Evolutionary conservation across 352 stramenopile species (phyloP).

Genomic region (Pythium sukuiense): DNA sequence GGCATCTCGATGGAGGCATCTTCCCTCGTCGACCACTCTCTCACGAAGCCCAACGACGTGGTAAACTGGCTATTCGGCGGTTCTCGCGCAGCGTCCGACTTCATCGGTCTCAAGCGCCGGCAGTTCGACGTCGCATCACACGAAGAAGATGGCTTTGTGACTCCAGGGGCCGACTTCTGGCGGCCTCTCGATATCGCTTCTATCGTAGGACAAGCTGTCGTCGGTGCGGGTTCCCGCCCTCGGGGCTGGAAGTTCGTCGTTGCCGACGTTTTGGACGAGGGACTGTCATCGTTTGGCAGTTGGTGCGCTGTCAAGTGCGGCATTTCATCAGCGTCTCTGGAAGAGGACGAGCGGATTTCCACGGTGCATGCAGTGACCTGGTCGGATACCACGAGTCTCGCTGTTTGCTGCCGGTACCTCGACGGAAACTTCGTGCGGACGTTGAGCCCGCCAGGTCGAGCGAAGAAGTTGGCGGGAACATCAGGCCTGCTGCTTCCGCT

Average conservation of each 20-base stretch:
- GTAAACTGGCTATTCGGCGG: slow-evolving; percentile 31
- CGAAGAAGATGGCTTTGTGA: neutral
- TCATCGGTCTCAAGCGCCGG: slow-evolving; percentile 24
- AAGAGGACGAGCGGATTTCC: slow-evolving; percentile 30
- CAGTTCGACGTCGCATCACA: neutral
- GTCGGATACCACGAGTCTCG: slow-evolving; percentile 31
- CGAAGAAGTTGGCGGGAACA: slow-evolving; percentile 38
- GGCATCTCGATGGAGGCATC: slow-evolving; percentile 43
- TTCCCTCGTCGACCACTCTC: slow-evolving; percentile 17
- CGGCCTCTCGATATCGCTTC: slow-evolving; percentile 35
- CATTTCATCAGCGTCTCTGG: slow-evolving; percentile 25
- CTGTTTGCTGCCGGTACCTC: slow-evolving; percentile 66
- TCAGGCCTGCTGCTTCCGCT: slow-evolving; percentile 61
- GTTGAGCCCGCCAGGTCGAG: slow-evolving; percentile 16
- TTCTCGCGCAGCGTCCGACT: slow-evolving; percentile 18
- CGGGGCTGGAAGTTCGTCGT: slow-evolving; percentile 73
- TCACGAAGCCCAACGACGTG: slow-evolving; percentile 10
- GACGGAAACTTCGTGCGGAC: slow-evolving; percentile 31
- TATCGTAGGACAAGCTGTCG: slow-evolving; percentile 27
- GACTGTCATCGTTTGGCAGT: slow-evolving; percentile 60
- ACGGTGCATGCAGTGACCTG: slow-evolving; percentile 22
- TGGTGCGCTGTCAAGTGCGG: slow-evolving; percentile 70
- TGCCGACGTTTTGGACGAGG: slow-evolving; percentile 61
- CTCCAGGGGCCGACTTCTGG: slow-evolving; percentile 18
- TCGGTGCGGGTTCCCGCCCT: neutral